These are phyloP conservation scores for Heritiera fomes DNA, from an alignment of 345 rosid species.

Conservation along the genomic window DNA sequence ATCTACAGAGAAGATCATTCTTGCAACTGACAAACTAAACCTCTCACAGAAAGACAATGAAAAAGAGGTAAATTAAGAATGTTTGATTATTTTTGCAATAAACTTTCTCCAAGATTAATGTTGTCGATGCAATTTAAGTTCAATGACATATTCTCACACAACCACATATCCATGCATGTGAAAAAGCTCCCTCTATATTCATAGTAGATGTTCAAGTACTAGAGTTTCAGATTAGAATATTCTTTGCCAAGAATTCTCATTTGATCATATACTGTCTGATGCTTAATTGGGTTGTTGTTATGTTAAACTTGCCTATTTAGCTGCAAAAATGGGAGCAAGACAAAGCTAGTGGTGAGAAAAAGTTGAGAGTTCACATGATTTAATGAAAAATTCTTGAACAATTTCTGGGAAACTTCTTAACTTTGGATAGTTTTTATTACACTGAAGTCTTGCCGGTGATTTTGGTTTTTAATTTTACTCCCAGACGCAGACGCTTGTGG, in stretches of 20 bases:
- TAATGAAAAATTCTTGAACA: background rate
- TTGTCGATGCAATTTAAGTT: background rate
- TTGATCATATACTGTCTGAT: background rate
- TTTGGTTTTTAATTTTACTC: constrained; percentile 18
- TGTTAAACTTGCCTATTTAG: background rate
- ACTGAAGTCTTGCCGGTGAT: background rate
- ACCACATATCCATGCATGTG: background rate
- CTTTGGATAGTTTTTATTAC: background rate
- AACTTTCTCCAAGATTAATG: background rate
- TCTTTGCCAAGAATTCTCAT: background rate
- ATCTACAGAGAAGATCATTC: constrained; percentile 56
- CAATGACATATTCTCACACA: no score
- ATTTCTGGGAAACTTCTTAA: background rate
- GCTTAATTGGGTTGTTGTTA: background rate
- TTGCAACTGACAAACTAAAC: constrained; percentile 38
- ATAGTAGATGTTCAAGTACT: background rate
- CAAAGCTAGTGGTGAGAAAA: background rate
- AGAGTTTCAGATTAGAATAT: background rate
- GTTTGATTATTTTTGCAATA: background rate
- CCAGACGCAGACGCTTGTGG: constrained; percentile 49
- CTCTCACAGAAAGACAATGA: constrained; percentile 39
- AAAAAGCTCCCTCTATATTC: background rate
- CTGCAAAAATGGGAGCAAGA: background rate
- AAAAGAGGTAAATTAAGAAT: constrained; percentile 53
- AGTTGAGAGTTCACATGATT: background rate